phyloP scores from a whole-genome alignment of 139 green algal genomes.

The Pleodorina starrii region DNA sequence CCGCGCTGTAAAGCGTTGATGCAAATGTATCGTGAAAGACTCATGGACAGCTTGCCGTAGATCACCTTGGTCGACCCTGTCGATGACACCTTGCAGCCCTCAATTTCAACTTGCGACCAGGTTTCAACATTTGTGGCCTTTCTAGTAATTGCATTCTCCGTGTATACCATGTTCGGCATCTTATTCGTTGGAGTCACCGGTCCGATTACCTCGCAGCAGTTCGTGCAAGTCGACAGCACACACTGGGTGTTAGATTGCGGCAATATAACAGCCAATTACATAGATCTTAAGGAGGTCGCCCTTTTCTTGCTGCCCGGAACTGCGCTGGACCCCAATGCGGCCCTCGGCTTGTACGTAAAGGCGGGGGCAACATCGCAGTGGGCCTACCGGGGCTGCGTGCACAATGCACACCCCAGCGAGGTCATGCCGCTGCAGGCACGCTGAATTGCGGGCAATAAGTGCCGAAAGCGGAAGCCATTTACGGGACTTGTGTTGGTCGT shows the following conservation, averaged over 20 bases:
- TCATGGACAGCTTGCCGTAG: too few relatives aligned
- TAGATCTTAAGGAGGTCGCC: slow-evolving; percentile 36
- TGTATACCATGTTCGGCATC: slow-evolving; percentile 23
- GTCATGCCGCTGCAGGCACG: slow-evolving; percentile 73
- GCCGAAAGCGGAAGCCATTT: not conserved
- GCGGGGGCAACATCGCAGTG: slow-evolving; percentile 54
- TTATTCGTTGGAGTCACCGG: slow-evolving; percentile 14
- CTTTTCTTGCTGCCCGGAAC: slow-evolving; percentile 25
- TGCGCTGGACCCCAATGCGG: slow-evolving; percentile 13
- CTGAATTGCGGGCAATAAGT: not conserved
- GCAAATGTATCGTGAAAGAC: too few relatives aligned
- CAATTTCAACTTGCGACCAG: too few relatives aligned
- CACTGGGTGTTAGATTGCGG: slow-evolving; percentile 40
- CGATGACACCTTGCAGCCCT: too few relatives aligned
- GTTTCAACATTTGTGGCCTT: too few relatives aligned
- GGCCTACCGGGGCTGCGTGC: slow-evolving; percentile 70
- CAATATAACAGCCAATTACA: slow-evolving; percentile 33
- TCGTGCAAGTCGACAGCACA: slow-evolving; percentile 9
- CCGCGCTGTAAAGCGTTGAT: too few relatives aligned
- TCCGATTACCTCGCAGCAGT: slow-evolving; percentile 12
- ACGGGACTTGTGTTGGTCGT: not conserved
- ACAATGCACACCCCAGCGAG: slow-evolving; percentile 64
- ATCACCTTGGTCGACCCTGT: too few relatives aligned
- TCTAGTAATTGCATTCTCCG: too few relatives aligned
- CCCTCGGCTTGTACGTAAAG: slow-evolving; percentile 70